Conservation (phyloP, 108 stramenopile genomes). For the Stephanodiscus triporus region DNA sequence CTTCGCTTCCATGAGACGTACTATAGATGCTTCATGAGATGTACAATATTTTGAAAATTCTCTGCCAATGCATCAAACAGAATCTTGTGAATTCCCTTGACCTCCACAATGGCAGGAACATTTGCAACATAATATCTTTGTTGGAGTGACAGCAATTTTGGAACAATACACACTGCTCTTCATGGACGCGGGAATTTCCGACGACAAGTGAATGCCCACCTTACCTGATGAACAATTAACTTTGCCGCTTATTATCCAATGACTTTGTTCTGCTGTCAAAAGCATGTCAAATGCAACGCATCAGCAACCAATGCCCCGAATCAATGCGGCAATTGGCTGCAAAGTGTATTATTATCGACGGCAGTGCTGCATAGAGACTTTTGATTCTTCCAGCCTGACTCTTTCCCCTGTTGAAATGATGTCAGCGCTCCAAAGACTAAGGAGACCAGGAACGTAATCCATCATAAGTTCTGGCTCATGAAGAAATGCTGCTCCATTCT, state of each 20-base stretch:
- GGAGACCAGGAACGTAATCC: too few species aligned
- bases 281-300: slow-evolving; percentile 12
- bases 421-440: too few species aligned
- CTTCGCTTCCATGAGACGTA: slow-evolving; percentile 5
- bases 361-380: slow-evolving; percentile 9
- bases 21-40: slow-evolving; percentile 25
- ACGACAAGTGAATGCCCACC: slow-evolving; percentile 12
- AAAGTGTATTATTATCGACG: slow-evolving; percentile 14
- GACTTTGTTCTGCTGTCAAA: slow-evolving; percentile 17
- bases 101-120: slow-evolving; percentile 34
- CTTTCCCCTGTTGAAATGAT: too few species aligned
- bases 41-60: slow-evolving; percentile 10
- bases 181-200: slow-evolving; percentile 18
- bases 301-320: slow-evolving; percentile 13
- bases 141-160: slow-evolving; percentile 10
- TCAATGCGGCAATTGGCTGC: slow-evolving; percentile 20
- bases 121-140: slow-evolving; percentile 23
- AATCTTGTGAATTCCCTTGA: neutral
- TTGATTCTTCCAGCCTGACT: slow-evolving; percentile 2
- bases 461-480: too few species aligned
- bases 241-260: slow-evolving; percentile 13
- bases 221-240: slow-evolving; percentile 9
- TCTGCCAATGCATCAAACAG: slow-evolving; percentile 22
- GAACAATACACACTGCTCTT: slow-evolving; percentile 15
- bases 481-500: too few species aligned